Evolutionary conservation across 306 rosid species (phyloP).

Genomic region (Trifolium subterraneum): DNA sequence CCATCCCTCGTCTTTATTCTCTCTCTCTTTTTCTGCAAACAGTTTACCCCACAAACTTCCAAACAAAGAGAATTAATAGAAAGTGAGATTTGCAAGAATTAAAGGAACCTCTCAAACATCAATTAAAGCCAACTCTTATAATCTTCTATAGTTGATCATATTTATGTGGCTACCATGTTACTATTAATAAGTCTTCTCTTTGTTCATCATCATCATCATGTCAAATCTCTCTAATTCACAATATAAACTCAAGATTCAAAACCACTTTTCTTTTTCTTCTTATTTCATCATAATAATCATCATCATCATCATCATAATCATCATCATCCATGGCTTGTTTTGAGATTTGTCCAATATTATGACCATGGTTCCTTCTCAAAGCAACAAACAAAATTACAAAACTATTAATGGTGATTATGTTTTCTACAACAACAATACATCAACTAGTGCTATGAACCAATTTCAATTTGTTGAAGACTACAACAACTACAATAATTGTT

Average conservation of each 20-base stretch:
- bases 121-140: conserved; percentile 40
- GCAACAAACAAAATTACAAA: conserved; percentile 38
- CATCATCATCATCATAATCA: not conserved
- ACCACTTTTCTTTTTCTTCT: conserved; percentile 26
- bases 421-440: conserved; percentile 33
- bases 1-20: conserved; percentile 46
- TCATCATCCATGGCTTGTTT: conserved; percentile 54
- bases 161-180: conserved; percentile 53
- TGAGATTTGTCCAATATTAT: conserved; percentile 49
- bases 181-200: conserved; percentile 25
- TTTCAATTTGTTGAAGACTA: conserved; percentile 41
- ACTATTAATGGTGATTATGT: conserved; percentile 33
- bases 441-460: conserved; percentile 58
- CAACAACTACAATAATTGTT: conserved; percentile 27
- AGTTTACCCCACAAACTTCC: conserved; percentile 85
- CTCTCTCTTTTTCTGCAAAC: conserved; percentile 49
- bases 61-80: conserved; percentile 88
- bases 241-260: conserved; percentile 40
- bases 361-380: conserved; percentile 85
- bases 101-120: conserved; percentile 38
- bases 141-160: conserved; percentile 20
- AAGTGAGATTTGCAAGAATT: conserved; percentile 77
- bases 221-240: conserved; percentile 43
- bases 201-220: conserved; percentile 34
- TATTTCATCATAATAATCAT: not conserved